Base-by-base conservation (phyloP, 805 yeast species). In the Isabelozyma heimii region DNA sequence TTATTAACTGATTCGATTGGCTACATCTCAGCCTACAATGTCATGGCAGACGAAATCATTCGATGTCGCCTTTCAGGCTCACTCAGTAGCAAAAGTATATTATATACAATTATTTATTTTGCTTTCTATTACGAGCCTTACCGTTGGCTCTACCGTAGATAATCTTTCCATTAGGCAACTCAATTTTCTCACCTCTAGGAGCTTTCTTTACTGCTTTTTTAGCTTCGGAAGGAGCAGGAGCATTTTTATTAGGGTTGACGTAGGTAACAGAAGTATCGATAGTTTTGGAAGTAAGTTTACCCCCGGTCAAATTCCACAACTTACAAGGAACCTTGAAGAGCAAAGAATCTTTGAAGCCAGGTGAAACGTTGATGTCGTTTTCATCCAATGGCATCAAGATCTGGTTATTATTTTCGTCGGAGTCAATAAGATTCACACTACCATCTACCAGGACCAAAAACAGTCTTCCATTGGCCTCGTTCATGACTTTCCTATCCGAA, bases 111-210 rank as follows among this genome's bases (percentile, higher is more conserved):
- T 45, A 45, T 42, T 24, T 37, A 42, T 44, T 42, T 45, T 47
- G 47, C 44, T 52, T 52, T 35, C 50, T 45, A 12, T 44, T 46
- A 37, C 56, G 52, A 40, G 47, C 45, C 49, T 44, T 43, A 14
- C 49, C 33, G 5, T 44, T 39, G n/a, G 51, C 30, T 55, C 73
- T 61, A 8, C 67, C 66, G 47, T 70, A 72, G 14, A 81, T 72
- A 9, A 80, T 80, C 59, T 83, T 83, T 0, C 89, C 89, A 57
- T 83, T 84, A 8, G 86, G 85, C 50, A 84, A 67, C 44, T 73
- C 80, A 42, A 70, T 62, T 53, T 73, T 79, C 48, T 75, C 75
- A 8, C 80, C 81, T 45, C 62, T 65, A 20, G 59, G 68, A 15
- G 56, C 59, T 45, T 67, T 64, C 58, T 69, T 70, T 50, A 62